Evolutionary conservation across 768 basidiomycete species (phyloP).

Genomic region (Gyrodon lividus): DNA sequence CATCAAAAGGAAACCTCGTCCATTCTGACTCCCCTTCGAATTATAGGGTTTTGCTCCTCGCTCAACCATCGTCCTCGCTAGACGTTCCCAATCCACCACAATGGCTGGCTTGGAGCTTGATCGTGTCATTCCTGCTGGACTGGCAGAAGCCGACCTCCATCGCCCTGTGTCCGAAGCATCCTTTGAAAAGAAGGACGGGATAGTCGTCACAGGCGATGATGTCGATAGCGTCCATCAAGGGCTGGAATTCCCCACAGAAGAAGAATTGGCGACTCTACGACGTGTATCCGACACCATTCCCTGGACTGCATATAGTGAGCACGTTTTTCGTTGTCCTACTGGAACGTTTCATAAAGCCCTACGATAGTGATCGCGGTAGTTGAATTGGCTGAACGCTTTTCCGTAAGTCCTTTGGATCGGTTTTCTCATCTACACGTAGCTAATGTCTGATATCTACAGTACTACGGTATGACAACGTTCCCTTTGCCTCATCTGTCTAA

Average conservation of each 20-base stretch:
- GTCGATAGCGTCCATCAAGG: slow-evolving; percentile 46
- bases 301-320: slow-evolving; percentile 48
- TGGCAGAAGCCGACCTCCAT: slow-evolving; percentile 14
- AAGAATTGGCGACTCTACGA: slow-evolving; percentile 56
- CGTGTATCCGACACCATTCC: slow-evolving; percentile 60
- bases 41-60: neutral
- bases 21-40: neutral
- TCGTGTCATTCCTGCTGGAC: slow-evolving; percentile 8
- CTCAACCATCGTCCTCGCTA: neutral
- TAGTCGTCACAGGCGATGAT: slow-evolving; percentile 21
- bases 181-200: slow-evolving; percentile 25
- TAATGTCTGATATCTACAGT: slow-evolving; percentile 27
- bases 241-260: slow-evolving; percentile 61
- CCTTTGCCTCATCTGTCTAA: neutral
- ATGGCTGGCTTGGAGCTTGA: slow-evolving; percentile 4
- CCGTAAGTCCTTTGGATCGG: slow-evolving; percentile 37
- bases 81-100: neutral
- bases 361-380: slow-evolving; percentile 59
- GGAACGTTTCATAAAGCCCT: neutral
- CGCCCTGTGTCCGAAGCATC: slow-evolving; percentile 1
- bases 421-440: neutral
- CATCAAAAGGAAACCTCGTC: neutral
- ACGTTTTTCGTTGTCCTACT: neutral
- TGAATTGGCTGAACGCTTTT: slow-evolving; percentile 75
- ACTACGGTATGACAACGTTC: slow-evolving; percentile 41